Evolutionary conservation across 2,329 filamentous ascomycete genomes (phyloP).

Genomic region (Ophiostoma himal-ulmi): DNA sequence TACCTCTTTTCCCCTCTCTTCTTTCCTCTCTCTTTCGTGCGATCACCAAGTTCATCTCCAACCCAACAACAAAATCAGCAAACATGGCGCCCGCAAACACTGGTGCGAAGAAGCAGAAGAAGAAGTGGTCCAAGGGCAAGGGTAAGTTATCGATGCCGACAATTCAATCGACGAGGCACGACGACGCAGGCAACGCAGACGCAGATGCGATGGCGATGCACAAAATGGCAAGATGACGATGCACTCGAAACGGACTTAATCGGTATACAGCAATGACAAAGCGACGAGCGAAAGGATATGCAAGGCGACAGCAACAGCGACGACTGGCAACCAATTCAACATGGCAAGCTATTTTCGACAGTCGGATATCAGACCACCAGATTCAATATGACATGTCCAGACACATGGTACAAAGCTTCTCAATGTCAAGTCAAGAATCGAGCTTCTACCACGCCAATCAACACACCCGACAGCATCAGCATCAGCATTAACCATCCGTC

Average conservation of each 20-base stretch:
- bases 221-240: neutral
- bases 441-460: too few relatives aligned
- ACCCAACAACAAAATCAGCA: slow-evolving; percentile 32
- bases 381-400: neutral
- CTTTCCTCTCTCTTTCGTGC: slow-evolving; percentile 20
- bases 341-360: neutral
- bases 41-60: slow-evolving; percentile 27
- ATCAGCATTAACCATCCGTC: neutral
- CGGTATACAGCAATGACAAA: neutral
- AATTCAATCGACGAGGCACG: neutral
- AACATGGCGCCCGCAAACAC: slow-evolving; percentile 47
- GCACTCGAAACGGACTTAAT: neutral
- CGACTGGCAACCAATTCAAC: neutral
- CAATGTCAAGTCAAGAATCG: neutral
- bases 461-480: neutral
- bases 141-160: slow-evolving; percentile 52
- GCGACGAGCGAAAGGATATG: neutral
- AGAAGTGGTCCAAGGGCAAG: slow-evolving; percentile 65
- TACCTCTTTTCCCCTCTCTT: slow-evolving; percentile 18
- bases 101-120: slow-evolving; percentile 75
- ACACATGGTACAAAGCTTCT: too few relatives aligned
- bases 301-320: neutral
- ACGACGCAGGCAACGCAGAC: neutral
- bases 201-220: neutral
- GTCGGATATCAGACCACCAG: neutral